These are phyloP conservation scores for Colletotrichum sansevieriae DNA, from an alignment of 2,329 filamentous ascomycete species.

Conservation along the genomic window DNA sequence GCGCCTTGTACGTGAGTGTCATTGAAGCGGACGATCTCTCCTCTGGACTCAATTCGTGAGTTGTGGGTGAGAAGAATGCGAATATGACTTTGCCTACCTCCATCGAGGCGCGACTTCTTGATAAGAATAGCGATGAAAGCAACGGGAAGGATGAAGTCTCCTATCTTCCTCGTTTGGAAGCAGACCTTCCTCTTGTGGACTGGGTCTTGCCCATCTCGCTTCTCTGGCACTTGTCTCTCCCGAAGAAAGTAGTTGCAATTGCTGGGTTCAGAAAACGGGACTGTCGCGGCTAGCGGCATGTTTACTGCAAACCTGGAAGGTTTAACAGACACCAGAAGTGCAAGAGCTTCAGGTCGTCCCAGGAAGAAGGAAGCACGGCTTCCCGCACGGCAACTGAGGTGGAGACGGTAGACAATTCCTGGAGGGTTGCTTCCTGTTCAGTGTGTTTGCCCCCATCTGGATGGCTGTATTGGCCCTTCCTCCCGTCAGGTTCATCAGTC, in stretches of 20 bases:
- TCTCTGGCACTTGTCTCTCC: constrained; percentile 15
- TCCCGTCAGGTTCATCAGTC: background rate
- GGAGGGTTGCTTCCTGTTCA: background rate
- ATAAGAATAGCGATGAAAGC: no score
- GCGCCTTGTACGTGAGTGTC: background rate
- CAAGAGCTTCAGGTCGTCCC: constrained; percentile 21
- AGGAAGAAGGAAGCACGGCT: constrained; percentile 25
- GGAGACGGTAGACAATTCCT: constrained; percentile 2
- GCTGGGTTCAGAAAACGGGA: constrained; percentile 5
- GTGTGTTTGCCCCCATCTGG: no score
- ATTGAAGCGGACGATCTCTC: no score
- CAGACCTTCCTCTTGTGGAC: background rate
- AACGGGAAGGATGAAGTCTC: background rate
- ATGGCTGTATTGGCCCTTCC: background rate
- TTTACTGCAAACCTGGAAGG: constrained; percentile 12
- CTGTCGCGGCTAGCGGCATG: constrained; percentile 20
- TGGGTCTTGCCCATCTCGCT: constrained; percentile 14
- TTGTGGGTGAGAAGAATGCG: no score
- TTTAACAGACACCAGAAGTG: constrained; percentile 17
- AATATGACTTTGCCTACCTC: no score
- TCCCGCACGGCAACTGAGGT: constrained; percentile 16
- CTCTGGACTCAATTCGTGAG: background rate
- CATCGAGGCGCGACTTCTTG: no score
- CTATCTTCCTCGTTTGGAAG: background rate
- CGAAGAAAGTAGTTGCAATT: constrained; percentile 5